Evolutionary conservation across 2,329 filamentous ascomycete species (phyloP).

Genomic region (Paradendryphiella salina): DNA sequence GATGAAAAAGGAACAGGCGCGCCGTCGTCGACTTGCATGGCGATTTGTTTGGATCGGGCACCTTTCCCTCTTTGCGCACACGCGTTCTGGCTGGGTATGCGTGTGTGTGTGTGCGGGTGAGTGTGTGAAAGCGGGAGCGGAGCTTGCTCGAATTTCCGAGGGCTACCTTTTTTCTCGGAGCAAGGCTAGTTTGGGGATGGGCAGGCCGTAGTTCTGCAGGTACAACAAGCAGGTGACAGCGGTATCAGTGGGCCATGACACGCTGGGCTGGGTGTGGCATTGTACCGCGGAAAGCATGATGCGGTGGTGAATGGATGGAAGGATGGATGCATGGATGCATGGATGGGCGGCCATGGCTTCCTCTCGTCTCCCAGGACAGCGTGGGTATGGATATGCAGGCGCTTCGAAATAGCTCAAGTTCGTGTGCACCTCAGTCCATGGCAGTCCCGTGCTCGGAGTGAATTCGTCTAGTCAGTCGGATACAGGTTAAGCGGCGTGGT

Average conservation of each 20-base stretch:
- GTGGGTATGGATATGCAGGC: neutral
- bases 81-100: slow-evolving; percentile 1
- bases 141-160: slow-evolving; percentile 15
- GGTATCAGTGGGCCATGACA: neutral
- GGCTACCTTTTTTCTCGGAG: slow-evolving; percentile 6
- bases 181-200: slow-evolving; percentile 12
- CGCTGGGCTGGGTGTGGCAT: neutral
- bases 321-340: neutral
- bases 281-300: neutral
- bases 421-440: neutral
- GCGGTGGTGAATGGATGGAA: no score
- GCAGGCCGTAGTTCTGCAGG: slow-evolving; percentile 14
- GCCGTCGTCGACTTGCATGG: neutral
- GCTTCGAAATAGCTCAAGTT: neutral
- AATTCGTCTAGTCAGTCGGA: slow-evolving; percentile 6
- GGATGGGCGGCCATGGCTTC: neutral
- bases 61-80: slow-evolving; percentile 5
- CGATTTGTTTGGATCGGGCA: neutral
- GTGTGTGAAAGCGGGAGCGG: no score
- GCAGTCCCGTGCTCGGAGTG: slow-evolving; percentile 14
- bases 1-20: no score
- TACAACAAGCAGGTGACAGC: slow-evolving; percentile 6
- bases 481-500: slow-evolving; percentile 11
- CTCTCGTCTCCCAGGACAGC: no score
- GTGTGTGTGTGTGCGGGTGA: neutral